These are phyloP conservation scores for Eustoma russellianum DNA, from an alignment of 257 asterid species.

Conservation along the genomic window DNA sequence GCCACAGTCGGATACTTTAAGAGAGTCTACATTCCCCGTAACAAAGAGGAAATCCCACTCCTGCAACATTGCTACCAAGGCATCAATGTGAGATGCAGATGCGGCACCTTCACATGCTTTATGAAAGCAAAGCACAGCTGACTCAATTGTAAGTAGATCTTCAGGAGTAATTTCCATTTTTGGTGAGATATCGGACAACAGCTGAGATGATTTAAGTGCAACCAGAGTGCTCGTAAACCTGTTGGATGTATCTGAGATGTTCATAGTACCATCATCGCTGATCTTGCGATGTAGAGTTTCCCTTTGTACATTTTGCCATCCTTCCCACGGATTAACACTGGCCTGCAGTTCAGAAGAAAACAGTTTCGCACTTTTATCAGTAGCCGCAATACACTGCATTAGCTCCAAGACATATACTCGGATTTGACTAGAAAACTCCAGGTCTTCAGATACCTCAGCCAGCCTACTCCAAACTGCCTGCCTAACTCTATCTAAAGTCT, in stretches of 20 bases:
- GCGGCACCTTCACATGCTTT: conserved; percentile 47
- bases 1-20: conserved; percentile 35
- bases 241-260: conserved; percentile 31
- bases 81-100: conserved; percentile 35
- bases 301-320: conserved; percentile 54
- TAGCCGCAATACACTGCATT: conserved; percentile 67
- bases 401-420: conserved; percentile 78
- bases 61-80: conserved; percentile 52
- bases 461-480: conserved; percentile 67
- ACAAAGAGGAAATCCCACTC: conserved; percentile 84
- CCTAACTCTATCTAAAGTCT: conserved; percentile 53
- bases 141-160: conserved; percentile 51
- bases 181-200: conserved; percentile 61
- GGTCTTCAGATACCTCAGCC: conserved; percentile 54
- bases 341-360: conserved; percentile 27
- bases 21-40: conserved; percentile 21
- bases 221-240: conserved; percentile 55
- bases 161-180: conserved; percentile 54
- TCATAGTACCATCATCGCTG: conserved; percentile 25
- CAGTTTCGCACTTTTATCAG: conserved; percentile 31
- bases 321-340: conserved; percentile 78
- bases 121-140: conserved; percentile 74
- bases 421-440: conserved; percentile 55
- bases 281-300: conserved; percentile 19
- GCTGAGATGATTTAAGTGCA: conserved; percentile 81